Conservation (phyloP, 2,329 filamentous ascomycete genomes). For the Fusarium subglutinans region DNA sequence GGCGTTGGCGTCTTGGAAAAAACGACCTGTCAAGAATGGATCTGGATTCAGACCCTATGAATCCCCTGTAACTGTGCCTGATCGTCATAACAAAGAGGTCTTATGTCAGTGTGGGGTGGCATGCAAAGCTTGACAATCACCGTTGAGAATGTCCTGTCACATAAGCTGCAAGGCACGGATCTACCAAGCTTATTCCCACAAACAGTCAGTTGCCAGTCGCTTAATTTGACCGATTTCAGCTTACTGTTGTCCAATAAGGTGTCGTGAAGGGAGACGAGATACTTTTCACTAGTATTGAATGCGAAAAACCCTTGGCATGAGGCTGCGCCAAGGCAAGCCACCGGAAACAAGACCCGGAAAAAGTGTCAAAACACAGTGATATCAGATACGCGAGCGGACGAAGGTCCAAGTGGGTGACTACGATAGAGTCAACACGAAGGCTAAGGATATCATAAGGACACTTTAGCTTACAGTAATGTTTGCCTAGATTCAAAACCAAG, state of each 20-base stretch:
- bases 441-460: not conserved
- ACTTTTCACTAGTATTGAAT: not conserved
- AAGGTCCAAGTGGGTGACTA: no score
- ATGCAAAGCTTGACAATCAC: not conserved
- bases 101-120: not conserved
- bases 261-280: not conserved
- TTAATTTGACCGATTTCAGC: not conserved
- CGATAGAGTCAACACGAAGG: no score
- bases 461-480: rapidly evolving
- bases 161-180: conserved; percentile 13
- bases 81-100: not conserved
- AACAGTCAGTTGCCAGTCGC: not conserved
- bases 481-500: not conserved
- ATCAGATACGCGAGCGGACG: not conserved
- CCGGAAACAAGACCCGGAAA: not conserved
- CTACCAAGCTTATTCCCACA: conserved; percentile 4
- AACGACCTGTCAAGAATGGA: not conserved
- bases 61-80: not conserved
- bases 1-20: not conserved
- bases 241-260: not conserved
- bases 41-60: not conserved
- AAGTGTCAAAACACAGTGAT: conserved; percentile 2
- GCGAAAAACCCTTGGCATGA: conserved; percentile 4
- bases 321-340: conserved; percentile 14
- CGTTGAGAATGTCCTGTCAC: conserved; percentile 4